Evolutionary conservation across 1,139 yeast genomes (phyloP).

Genomic region (Diutina neorugosa): DNA sequence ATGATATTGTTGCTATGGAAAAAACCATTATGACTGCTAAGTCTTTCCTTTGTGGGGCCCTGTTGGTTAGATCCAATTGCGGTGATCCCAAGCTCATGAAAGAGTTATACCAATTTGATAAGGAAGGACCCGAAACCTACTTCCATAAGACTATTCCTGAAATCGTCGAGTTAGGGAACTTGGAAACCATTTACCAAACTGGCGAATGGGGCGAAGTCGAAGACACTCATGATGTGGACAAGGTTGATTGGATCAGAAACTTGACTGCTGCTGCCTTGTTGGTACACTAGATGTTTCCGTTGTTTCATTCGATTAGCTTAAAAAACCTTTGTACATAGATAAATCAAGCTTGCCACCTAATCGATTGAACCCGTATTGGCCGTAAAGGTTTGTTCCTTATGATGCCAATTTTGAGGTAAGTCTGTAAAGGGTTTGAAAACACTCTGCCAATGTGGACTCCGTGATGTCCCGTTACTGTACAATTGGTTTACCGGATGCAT

Average conservation of each 20-base stretch:
- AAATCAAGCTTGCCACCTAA: too few species aligned
- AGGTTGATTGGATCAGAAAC: constrained; percentile 75
- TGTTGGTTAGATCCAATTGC: constrained; percentile 28
- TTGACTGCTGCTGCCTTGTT: constrained; percentile 67
- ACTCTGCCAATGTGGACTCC: too few species aligned
- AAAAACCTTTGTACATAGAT: not conserved
- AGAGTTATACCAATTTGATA: constrained; percentile 25
- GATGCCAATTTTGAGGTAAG: too few species aligned
- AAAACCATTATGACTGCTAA: constrained; percentile 76
- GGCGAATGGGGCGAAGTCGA: constrained; percentile 96
- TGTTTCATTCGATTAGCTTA: too few species aligned
- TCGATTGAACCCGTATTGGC: too few species aligned
- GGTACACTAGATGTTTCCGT: not conserved
- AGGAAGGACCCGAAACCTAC: constrained; percentile 14
- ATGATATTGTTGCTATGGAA: constrained; percentile 82
- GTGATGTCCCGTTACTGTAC: too few species aligned
- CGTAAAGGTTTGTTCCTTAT: too few species aligned
- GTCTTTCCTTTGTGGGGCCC: constrained; percentile 70
- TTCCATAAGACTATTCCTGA: constrained; percentile 45
- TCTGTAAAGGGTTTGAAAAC: too few species aligned
- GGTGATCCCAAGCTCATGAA: constrained; percentile 9
- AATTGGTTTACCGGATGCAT: too few species aligned
- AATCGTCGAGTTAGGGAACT: constrained; percentile 62
- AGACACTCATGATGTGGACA: constrained; percentile 94
- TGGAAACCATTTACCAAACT: constrained; percentile 79